Percentiles rank a stretch among this genome's conserved stretches.
phyloP scores from a whole-genome alignment of 176 grass and related monocot genomes.

The Musa itinerans region DNA sequence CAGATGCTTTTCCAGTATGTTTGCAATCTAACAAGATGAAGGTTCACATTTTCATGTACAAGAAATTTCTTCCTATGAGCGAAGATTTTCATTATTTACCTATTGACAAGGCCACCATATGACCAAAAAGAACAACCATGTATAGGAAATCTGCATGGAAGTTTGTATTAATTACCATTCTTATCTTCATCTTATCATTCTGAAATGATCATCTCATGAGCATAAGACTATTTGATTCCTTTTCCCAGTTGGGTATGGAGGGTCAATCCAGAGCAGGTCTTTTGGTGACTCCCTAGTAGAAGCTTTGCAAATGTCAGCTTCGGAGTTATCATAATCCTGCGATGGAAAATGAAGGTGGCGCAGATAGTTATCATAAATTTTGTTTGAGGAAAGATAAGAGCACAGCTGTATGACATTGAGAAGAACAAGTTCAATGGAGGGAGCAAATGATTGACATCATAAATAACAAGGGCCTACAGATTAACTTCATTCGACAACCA shows the following conservation, averaged over 20 bases:
- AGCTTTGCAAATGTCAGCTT: slow-evolving; percentile 62
- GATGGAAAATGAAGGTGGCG: neutral
- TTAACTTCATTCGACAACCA: neutral
- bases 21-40: no score
- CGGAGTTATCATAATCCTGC: slow-evolving; percentile 72
- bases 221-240: slow-evolving; percentile 22
- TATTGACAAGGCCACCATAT: neutral
- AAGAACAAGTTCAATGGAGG: neutral
- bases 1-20: no score
- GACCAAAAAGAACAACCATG: no score
- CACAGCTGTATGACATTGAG: neutral
- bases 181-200: slow-evolving; percentile 8
- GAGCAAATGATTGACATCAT: neutral
- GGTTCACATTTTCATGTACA: no score
- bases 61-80: neutral
- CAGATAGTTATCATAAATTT: neutral
- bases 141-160: neutral
- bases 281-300: slow-evolving; percentile 52
- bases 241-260: slow-evolving; percentile 11
- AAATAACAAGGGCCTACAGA: neutral
- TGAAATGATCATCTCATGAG: neutral
- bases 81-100: neutral
- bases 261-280: slow-evolving; percentile 35
- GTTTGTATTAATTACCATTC: slow-evolving; percentile 15
- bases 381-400: neutral